Evolutionary conservation across 1,284 basidiomycete species (phyloP).

Genomic region (Austroboletus olivaceoglutinosus): DNA sequence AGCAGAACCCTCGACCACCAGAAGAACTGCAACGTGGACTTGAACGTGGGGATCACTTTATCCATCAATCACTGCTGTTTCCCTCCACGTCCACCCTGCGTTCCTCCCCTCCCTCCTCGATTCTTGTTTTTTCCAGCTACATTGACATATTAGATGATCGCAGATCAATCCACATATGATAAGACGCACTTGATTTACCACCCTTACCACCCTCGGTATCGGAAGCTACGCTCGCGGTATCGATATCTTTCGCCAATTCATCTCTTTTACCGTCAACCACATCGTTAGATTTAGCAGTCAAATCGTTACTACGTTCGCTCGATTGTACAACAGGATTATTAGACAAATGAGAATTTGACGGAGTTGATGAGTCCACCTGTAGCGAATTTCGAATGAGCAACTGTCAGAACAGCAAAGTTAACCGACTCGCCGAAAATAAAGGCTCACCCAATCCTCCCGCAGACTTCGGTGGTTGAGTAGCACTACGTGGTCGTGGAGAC

Average conservation of each 20-base stretch:
- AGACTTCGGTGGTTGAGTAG: background rate
- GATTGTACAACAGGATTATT: conserved; percentile 28
- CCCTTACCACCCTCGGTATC: conserved; percentile 15
- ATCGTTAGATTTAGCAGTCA: conserved; percentile 20
- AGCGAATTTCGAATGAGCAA: conserved; percentile 24
- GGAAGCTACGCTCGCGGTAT: conserved; percentile 11
- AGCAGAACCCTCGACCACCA: background rate
- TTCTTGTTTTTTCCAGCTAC: no score
- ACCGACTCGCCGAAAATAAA: conserved; percentile 29
- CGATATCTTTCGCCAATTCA: conserved; percentile 28
- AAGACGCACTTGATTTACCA: conserved; percentile 12
- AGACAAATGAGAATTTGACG: conserved; percentile 17
- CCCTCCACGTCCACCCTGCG: no score
- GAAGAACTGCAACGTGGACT: no score
- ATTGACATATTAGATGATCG: conserved; percentile 8
- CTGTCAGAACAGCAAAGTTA: conserved; percentile 26
- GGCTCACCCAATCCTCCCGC: conserved; percentile 36
- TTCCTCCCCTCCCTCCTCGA: no score
- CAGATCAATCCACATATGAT: background rate
- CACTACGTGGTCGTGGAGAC: background rate
- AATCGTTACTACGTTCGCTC: conserved; percentile 24
- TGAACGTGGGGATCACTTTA: conserved; percentile 2
- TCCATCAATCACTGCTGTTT: no score
- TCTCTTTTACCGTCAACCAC: conserved; percentile 30
- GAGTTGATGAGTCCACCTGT: conserved; percentile 13